These are phyloP conservation scores for Solanum bulbocastanum DNA, from an alignment of 257 asterid species.

Conservation along the genomic window DNA sequence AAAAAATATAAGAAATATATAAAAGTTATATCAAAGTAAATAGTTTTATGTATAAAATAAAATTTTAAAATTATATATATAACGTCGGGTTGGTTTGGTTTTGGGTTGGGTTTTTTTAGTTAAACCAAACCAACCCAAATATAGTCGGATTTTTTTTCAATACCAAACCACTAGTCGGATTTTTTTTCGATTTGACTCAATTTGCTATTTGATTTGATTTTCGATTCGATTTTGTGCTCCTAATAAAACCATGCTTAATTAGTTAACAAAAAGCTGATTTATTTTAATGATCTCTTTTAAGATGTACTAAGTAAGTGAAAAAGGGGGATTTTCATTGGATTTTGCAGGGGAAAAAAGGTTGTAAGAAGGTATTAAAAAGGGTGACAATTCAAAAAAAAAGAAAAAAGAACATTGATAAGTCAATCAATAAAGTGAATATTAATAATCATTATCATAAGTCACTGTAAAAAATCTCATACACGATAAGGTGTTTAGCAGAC, in stretches of 20 bases:
- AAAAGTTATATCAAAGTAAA: too few species aligned
- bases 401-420: constrained; percentile 37
- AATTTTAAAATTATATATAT: too few species aligned
- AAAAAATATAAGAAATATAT: too few species aligned
- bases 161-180: too few species aligned
- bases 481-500: not conserved
- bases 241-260: not conserved
- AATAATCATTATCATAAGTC: constrained; percentile 42
- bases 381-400: constrained; percentile 31
- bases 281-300: not conserved
- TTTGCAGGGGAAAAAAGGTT: not conserved
- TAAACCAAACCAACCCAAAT: too few species aligned
- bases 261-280: not conserved
- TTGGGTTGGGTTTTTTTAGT: too few species aligned
- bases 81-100: too few species aligned
- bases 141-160: too few species aligned
- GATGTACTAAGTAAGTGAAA: not conserved
- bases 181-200: too few species aligned
- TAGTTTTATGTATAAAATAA: too few species aligned
- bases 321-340: not conserved
- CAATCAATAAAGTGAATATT: constrained; percentile 15
- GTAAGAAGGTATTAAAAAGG: constrained; percentile 2
- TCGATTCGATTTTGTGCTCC: too few species aligned
- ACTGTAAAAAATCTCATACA: constrained; percentile 20
- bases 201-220: too few species aligned